Evolutionary conservation across 2,329 filamentous ascomycete species (phyloP), one percentile per base, ranked within the genome.

Genomic region (Furcasterigmium sp.): DNA sequence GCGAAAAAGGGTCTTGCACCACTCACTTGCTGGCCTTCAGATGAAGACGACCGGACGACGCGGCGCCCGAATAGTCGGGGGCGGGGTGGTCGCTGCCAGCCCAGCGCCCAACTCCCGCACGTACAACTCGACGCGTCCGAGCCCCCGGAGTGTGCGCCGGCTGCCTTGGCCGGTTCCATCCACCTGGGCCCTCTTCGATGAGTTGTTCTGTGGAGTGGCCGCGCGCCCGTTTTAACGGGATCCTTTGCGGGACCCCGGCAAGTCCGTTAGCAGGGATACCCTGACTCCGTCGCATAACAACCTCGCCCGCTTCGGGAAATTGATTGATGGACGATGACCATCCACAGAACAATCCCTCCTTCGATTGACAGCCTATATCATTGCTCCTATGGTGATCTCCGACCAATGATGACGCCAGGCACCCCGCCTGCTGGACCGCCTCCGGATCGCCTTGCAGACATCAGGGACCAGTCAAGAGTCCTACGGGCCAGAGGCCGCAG

Each of bases 281-380:
- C 54, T 50, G 54, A 49, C 50, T 55, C 46, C 39, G 57, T 26
- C 57, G 68, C 69, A 72, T 73, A 54, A 72, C 60, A 61, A 66
- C 50, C 54, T 54, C 54, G 52, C 56, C 61, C 56, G 47, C 41
- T 62, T 69, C 67, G 62, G 69, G 68, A 71, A 70, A 69, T 69
- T 67, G 56, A 34, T 17, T 34, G 30, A 34, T 34, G 30, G 30
- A 8, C 7, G 17, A 18, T 17, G 30, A 34, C 30, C 30, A 34
- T 15, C 30, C 30, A 34, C 30, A 15, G 21, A 40, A 40, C 38
- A 57, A 59, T 52, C 30, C 30, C 46, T 58, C 52, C 62, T 63
- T 50, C 47, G 53, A 54, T 50, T 54, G 55, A n/a, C n/a, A n/a
- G 53, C 51, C 59, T 56, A 64, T 65, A 67, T 51, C 45, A 59